A percentile compares a stretch with the other conserved stretches of the same genome.
Conservation (phyloP, 768 basidiomycete genomes). For the Suillus hirtellus region DNA sequence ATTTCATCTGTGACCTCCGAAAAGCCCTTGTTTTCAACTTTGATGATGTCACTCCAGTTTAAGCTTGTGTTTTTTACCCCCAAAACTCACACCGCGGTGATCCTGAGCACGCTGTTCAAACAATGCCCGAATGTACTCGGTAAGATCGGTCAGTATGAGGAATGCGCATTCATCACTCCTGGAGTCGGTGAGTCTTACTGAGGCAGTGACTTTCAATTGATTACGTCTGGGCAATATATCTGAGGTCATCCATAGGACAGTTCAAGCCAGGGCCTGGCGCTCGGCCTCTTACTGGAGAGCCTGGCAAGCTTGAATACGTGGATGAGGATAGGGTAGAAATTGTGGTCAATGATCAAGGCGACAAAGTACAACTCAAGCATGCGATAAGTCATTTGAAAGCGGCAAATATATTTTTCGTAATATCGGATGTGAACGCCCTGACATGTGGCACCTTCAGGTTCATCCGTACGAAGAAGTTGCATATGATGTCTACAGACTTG, state of each 20-base stretch:
- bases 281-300: constrained; percentile 45
- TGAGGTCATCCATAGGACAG: constrained; percentile 37
- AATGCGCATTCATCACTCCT: constrained; percentile 54
- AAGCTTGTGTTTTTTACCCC: constrained; percentile 59
- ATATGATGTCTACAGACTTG: constrained; percentile 54
- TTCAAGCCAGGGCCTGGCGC: constrained; percentile 44
- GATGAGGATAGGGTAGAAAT: constrained; percentile 58
- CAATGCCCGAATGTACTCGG: constrained; percentile 46
- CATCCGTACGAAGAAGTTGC: constrained; percentile 62
- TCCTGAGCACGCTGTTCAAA: constrained; percentile 49
- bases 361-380: constrained; percentile 36
- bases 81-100: constrained; percentile 37
- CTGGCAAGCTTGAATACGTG: constrained; percentile 46
- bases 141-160: constrained; percentile 53
- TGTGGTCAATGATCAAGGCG: constrained; percentile 41
- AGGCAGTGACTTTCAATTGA: constrained; percentile 1
- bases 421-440: constrained; percentile 4
- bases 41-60: constrained; percentile 30
- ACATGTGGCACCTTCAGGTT: constrained; percentile 31
- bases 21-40: constrained; percentile 20
- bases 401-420: constrained; percentile 30
- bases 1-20: background rate
- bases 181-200: constrained; percentile 46
- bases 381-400: constrained; percentile 47
- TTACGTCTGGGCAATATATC: background rate